Conservation (phyloP, 2,329 filamentous ascomycete genomes). For the Teratosphaeria gauchensis region DNA sequence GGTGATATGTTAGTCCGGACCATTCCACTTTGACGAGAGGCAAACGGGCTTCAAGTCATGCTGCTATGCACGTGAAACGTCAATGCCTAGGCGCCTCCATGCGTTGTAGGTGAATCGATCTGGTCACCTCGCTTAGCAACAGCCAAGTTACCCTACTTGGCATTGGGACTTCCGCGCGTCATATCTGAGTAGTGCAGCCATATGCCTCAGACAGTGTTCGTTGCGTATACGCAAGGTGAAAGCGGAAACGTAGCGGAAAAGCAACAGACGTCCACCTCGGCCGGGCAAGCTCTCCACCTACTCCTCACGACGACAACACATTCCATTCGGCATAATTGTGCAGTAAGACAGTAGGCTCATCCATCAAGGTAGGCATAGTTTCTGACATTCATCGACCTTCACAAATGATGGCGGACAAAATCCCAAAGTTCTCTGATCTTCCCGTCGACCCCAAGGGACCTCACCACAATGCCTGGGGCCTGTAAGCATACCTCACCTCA, state of each 20-base stretch:
- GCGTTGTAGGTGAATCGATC: too few species aligned
- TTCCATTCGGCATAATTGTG: not conserved
- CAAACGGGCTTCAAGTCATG: too few species aligned
- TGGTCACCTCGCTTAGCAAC: too few species aligned
- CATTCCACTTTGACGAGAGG: too few species aligned
- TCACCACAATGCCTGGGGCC: slow-evolving; percentile 32
- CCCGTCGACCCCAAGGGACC: slow-evolving; percentile 41
- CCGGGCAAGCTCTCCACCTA: slow-evolving; percentile 1
- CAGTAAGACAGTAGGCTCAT: not conserved
- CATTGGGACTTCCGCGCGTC: too few species aligned
- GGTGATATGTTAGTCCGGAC: too few species aligned
- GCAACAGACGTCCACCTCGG: not conserved
- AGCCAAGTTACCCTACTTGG: too few species aligned
- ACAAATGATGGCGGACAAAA: slow-evolving; percentile 12
- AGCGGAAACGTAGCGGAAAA: not conserved
- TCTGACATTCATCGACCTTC: not conserved
- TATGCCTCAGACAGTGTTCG: too few species aligned
- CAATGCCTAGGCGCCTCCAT: too few species aligned
- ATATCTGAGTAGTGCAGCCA: too few species aligned
- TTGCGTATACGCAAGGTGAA: too few species aligned
- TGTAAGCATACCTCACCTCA: slow-evolving; percentile 14
- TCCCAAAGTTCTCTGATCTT: slow-evolving; percentile 41
- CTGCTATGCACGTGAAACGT: too few species aligned
- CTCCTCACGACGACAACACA: slow-evolving; percentile 14
- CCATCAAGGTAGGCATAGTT: not conserved